Percentiles rank a stretch among this genome's conserved stretches.
phyloP scores from a whole-genome alignment of 2,329 filamentous ascomycete species.

The Sclerotinia nivalis region DNA sequence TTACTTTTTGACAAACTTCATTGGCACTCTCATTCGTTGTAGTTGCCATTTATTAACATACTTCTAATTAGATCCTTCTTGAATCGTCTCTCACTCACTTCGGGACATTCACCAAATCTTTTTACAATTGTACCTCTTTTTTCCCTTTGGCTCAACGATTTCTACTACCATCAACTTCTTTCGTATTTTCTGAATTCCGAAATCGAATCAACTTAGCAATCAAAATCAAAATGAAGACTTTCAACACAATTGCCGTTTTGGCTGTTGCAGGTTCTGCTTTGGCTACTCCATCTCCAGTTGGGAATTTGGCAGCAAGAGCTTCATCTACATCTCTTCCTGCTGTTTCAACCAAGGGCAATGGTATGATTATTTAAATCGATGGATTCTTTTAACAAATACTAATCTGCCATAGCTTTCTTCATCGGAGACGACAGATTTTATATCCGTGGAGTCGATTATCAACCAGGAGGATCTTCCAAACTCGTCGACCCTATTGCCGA shows the following conservation, averaged over 20 bases:
- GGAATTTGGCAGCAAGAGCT: slow-evolving; percentile 30
- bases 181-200: not conserved
- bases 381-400: not conserved
- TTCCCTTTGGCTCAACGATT: slow-evolving; percentile 6
- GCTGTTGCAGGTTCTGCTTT: slow-evolving; percentile 33
- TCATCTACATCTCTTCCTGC: slow-evolving; percentile 32
- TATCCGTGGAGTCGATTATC: slow-evolving; percentile 64
- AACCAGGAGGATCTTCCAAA: slow-evolving; percentile 59
- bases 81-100: slow-evolving; percentile 34
- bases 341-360: slow-evolving; percentile 41
- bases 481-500: slow-evolving; percentile 66
- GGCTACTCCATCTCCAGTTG: slow-evolving; percentile 31
- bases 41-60: slow-evolving; percentile 27
- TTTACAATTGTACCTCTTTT: slow-evolving; percentile 13
- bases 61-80: slow-evolving; percentile 29
- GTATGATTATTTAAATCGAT: slow-evolving; percentile 27
- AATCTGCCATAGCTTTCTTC: slow-evolving; percentile 38
- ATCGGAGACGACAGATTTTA: slow-evolving; percentile 48
- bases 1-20: not conserved
- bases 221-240: slow-evolving; percentile 38
- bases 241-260: slow-evolving; percentile 36
- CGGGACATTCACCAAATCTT: slow-evolving; percentile 26
- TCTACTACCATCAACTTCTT: slow-evolving; percentile 9
- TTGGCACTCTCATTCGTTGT: slow-evolving; percentile 33
- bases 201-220: not conserved